Evolutionary conservation across 176 grass and related monocot species (phyloP).

Genomic region (Puccinellia tenuiflora): DNA sequence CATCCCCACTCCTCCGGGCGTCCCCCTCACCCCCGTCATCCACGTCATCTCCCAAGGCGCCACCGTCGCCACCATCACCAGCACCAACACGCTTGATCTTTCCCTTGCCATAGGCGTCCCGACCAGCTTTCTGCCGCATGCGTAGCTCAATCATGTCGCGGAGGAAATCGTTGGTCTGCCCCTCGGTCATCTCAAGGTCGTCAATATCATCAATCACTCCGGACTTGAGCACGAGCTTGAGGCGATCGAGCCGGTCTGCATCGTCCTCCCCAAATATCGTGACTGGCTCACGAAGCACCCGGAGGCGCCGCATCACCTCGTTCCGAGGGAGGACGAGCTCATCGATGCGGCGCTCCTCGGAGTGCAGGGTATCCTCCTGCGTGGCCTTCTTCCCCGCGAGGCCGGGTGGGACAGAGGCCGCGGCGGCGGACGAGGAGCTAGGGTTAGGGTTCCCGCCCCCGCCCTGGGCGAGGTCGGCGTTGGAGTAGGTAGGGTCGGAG

Average conservation of each 20-base stretch:
- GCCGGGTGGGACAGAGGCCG: conserved; percentile 37
- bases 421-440: conserved; percentile 19
- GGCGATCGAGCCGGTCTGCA: conserved; percentile 50
- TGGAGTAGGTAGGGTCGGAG: conserved; percentile 23
- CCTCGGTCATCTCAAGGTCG: conserved; percentile 79
- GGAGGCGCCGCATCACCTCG: conserved; percentile 75
- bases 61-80: conserved; percentile 29
- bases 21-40: conserved; percentile 41
- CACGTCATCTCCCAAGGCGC: neutral
- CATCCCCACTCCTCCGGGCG: conserved; percentile 33
- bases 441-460: conserved; percentile 31
- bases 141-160: conserved; percentile 81
- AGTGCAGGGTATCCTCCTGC: conserved; percentile 34
- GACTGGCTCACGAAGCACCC: conserved; percentile 72
- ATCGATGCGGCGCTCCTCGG: conserved; percentile 43
- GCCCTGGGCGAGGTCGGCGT: neutral
- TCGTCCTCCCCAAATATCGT: conserved; percentile 89
- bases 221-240: conserved; percentile 70
- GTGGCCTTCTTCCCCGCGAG: conserved; percentile 37
- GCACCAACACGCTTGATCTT: conserved; percentile 37
- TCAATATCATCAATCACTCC: conserved; percentile 64
- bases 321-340: conserved; percentile 57
- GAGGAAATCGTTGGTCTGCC: conserved; percentile 91
- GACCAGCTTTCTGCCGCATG: conserved; percentile 59
- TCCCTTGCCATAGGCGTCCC: conserved; percentile 48